Evolutionary conservation across 2,329 filamentous ascomycete species (phyloP), one percentile per base, ranked within the genome.

Genomic region (Diaporthe sp.): DNA sequence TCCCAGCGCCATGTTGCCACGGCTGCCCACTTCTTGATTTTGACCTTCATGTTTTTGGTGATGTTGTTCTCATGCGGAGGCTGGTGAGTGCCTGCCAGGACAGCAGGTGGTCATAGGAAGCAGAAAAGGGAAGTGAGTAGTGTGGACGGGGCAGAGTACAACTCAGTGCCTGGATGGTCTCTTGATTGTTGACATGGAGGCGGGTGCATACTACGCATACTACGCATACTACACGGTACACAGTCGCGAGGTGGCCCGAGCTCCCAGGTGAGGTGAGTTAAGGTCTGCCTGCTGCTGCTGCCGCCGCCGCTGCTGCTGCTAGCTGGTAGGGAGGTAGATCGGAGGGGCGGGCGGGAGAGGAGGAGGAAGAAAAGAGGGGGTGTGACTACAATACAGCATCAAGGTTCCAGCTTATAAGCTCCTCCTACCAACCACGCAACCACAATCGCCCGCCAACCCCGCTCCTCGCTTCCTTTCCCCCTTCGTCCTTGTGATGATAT

Each of bases 1-100:
- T 98, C 94, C 97, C 97, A 99, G 77, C 94, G 92, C 97, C 97
- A 99, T 72, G 95, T 96, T 25, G 97, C 97, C 76, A 99, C 95
- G 5, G 95, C 94, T 80, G 97, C 93, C 95, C 96, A 98, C 82
- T 94, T 91, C 80, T 93, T 94, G 85, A 98, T 97, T 63, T 92
- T 97, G 86, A 98, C 95, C 85, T 98, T 98, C 97, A 99, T 99
- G 70, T 70, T 37, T 44, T 32, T 27, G 30, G 4, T 19, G 30
- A 42, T 5, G 15, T n/a, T 17, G 22, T 35, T 71, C 51, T 61
- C 68, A 51, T 51, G 51, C 56, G 44, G 51, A 50, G 35, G 56
- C 32, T 17, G 35, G 25, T 32, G 25, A 30, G 37, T 22, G 15
- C 2, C 15, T 22, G 58, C 37, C 27, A 30, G n/a, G 58, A 42